A percentile compares a stretch with the other conserved stretches of the same genome.
Conservation (phyloP, 495 filamentous ascomycete species). For the Neurospora sp. region DNA sequence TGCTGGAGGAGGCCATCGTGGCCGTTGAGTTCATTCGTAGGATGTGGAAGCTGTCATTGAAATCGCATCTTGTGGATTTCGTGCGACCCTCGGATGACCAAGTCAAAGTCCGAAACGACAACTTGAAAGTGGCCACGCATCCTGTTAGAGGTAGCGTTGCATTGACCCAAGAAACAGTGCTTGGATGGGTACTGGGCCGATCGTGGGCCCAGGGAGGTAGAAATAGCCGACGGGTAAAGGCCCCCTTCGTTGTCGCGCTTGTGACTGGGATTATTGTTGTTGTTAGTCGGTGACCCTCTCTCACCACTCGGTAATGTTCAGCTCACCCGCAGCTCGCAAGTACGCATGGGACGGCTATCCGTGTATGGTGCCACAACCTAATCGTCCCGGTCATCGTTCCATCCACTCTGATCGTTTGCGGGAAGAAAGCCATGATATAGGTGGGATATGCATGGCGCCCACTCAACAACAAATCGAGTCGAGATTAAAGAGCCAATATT, state of each 20-base stretch:
- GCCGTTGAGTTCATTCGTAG: neutral
- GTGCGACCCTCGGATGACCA: neutral
- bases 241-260: neutral
- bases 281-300: no score
- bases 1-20: neutral
- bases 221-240: constrained; percentile 4
- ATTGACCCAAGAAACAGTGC: neutral
- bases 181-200: no score
- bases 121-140: neutral
- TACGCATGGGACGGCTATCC: no score
- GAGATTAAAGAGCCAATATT: neutral
- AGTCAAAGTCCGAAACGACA: neutral
- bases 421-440: neutral
- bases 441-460: neutral
- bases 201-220: neutral
- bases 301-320: neutral
- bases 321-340: neutral
- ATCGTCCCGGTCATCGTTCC: neutral
- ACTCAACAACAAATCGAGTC: no score
- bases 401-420: neutral
- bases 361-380: neutral
- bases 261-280: neutral
- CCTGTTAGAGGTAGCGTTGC: neutral
- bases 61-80: neutral
- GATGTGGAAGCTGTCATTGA: neutral